Base-by-base conservation (phyloP, 2,329 filamentous ascomycete genomes). In the Xylaria hypoxylon region DNA sequence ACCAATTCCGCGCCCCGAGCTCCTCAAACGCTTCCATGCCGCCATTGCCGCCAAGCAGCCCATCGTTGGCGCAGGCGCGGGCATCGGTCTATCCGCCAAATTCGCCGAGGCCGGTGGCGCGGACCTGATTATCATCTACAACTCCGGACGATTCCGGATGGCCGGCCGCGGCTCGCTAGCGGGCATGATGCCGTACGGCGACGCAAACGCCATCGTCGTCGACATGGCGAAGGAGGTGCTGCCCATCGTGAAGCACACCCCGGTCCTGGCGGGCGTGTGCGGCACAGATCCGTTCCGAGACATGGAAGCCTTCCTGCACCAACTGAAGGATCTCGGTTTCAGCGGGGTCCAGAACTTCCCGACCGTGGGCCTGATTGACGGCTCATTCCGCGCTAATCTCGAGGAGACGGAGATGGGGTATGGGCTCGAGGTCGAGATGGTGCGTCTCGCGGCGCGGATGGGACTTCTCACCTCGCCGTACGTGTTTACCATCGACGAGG, bases 341-440 rank as follows among this genome's bases (percentile, higher is more conserved):
- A 85, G 86, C 1, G 90, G 90, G 1, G 84, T 92, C 15, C 90
- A 92, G 76, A 92, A 92, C 72, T 92, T 92, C 74, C 90, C 90
- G 0, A 92, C 90, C 0, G 89, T 92, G 1, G 90, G 90, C 0
- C 79, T 92, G 24, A 89, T 92, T 40, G 90, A 92, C 75, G 90
- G 89, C 1, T 52, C 82, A 13, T 92, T 92, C 74, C 84, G 90
- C 13, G 82, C 83, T 24, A 89, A 90, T 70, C 82, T 93, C 1
- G 90, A 92, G 74, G 89, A 92, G 76, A 92, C 90, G 1, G 89
- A 87, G 8, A 92, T 92, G 89, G 86, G 87, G 1, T 92, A 88
- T 73, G 85, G 84, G 17, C 79, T 83, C 7, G 90, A 93, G 74
- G 89, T 92, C 2, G 87, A 89, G 57, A 87, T 92, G 83, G 84